Evolutionary conservation across 768 basidiomycete species (phyloP).

Genomic region (Rhodotorula taiwanensis): DNA sequence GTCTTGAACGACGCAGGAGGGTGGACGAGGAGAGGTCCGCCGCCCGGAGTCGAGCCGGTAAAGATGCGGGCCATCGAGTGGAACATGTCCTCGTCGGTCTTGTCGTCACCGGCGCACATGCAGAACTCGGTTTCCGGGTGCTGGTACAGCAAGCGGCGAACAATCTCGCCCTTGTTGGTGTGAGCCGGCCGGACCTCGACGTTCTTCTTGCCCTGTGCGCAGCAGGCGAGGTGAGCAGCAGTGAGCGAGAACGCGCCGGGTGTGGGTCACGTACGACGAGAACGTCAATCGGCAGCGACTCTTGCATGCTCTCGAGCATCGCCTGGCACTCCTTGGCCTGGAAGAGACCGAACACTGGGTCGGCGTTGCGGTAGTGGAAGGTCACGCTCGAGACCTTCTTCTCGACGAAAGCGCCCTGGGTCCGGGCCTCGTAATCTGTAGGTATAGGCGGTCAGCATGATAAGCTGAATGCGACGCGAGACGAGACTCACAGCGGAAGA

Average conservation of each 20-base stretch:
- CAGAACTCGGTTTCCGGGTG: constrained; percentile 91
- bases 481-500: constrained; percentile 66
- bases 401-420: constrained; percentile 93
- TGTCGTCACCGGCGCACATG: constrained; percentile 98
- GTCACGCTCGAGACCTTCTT: constrained; percentile 95
- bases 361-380: constrained; percentile 89
- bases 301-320: constrained; percentile 86
- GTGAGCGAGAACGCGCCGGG: background rate
- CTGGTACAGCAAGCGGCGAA: constrained; percentile 83
- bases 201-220: constrained; percentile 79
- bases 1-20: constrained; percentile 48
- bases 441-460: background rate
- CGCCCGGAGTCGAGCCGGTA: constrained; percentile 47
- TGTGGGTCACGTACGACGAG: constrained; percentile 27
- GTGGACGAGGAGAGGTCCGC: constrained; percentile 52
- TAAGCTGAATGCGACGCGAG: background rate
- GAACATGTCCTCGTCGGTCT: constrained; percentile 85
- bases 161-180: constrained; percentile 98
- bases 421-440: constrained; percentile 53
- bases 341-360: constrained; percentile 91
- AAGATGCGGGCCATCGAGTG: constrained; percentile 35
- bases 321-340: constrained; percentile 84
- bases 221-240: background rate
- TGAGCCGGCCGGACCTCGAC: constrained; percentile 91
- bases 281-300: constrained; percentile 86